Base-by-base conservation (phyloP, 345 rosid genomes). In the Eutrema heterophyllum region DNA sequence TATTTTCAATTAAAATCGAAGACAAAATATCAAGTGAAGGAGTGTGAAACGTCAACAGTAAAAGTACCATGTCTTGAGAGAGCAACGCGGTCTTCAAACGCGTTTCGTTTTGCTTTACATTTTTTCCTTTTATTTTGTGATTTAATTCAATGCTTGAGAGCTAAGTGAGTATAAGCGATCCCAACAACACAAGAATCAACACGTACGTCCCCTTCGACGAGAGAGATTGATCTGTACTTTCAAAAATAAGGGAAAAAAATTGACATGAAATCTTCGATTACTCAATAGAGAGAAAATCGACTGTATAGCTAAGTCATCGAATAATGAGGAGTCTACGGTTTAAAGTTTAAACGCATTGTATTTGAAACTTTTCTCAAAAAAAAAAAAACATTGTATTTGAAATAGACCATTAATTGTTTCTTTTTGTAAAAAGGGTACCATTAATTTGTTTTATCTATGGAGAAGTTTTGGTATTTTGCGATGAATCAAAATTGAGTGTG, bases 1-100 rank as follows among this genome's bases (percentile, higher is more conserved):
- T 24, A 33, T 15, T 11, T 33, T 21, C 16, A 64, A 45, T 2
- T 14, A 9, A 64, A 13, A 38, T 33, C 13, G 13, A 49, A 48
- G 29, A 15, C 24, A 64, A 51, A 7, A 32, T 5, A 63, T 63
- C 1, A 63, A 62, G 58, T 24, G 24, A 2, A 64, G 7, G 46
- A 46, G 71, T 55, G 66, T 73, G 71, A 64, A 54, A 13, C 30
- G 64, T 29, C 45, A 44, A 16, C 27, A 26, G 39, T 35, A 5
- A 35, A 53, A 45, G 57, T 33, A 11, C 10, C 50, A 24, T 39
- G 53, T 40, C 44, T 29, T 40, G 24, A 33, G 24, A 33, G 53
- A 72, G 62, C 54, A 45, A 65, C 65, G 32, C 78, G 51, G 72
- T 65, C 33, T 56, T 56, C 71, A 65, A 46, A 65, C 71, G 71